phyloP scores from a whole-genome alignment of 2,329 filamentous ascomycete species.

The Aspergillus sp. region DNA sequence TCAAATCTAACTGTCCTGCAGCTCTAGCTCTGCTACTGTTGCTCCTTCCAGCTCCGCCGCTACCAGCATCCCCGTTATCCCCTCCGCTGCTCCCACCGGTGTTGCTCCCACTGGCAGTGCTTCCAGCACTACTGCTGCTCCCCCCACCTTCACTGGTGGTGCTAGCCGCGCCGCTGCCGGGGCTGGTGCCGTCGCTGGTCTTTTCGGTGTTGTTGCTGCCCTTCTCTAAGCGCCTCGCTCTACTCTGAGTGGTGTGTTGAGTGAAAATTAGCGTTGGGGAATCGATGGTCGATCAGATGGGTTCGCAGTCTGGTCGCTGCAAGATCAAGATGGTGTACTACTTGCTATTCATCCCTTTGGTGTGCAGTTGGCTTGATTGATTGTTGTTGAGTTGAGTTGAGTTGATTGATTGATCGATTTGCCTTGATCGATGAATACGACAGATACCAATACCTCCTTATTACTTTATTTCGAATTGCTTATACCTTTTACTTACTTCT shows the following conservation, averaged over 20 bases:
- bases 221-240: slow-evolving; percentile 38
- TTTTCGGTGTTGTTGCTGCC: slow-evolving; percentile 53
- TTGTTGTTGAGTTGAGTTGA: neutral
- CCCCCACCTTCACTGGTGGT: slow-evolving; percentile 50
- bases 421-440: slow-evolving; percentile 11
- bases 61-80: slow-evolving; percentile 17
- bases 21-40: slow-evolving; percentile 20
- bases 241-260: neutral
- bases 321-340: neutral
- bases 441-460: slow-evolving; percentile 4
- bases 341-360: too few species aligned
- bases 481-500: neutral
- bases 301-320: neutral
- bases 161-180: slow-evolving; percentile 49
- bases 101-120: slow-evolving; percentile 3
- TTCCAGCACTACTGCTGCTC: slow-evolving; percentile 28
- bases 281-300: neutral
- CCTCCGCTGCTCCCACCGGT: slow-evolving; percentile 9
- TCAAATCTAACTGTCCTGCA: slow-evolving; percentile 16
- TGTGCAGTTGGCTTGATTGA: neutral
- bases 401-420: slow-evolving; percentile 5
- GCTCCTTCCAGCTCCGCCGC: slow-evolving; percentile 7
- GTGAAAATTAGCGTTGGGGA: neutral
- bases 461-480: neutral
- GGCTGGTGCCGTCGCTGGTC: slow-evolving; percentile 51